Conservation (phyloP, 345 rosid genomes). For the Ceriops zippeliana region DNA sequence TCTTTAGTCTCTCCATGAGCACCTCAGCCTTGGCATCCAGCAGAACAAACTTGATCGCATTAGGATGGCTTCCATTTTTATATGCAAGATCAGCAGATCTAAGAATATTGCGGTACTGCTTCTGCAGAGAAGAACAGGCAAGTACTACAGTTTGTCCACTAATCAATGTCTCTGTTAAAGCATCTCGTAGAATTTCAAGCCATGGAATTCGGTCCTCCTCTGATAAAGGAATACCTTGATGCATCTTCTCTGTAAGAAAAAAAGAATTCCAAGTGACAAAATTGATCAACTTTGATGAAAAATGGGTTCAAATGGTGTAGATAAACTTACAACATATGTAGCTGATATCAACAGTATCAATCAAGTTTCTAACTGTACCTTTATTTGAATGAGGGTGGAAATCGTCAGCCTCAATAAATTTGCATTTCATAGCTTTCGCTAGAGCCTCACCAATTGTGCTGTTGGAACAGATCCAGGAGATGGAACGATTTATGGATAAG, state of each 20-base stretch:
- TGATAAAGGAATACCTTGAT: slow-evolving; percentile 58
- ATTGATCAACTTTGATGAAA: too few relatives aligned
- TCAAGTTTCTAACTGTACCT: slow-evolving; percentile 37
- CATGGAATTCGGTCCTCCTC: slow-evolving; percentile 86
- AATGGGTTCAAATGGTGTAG: too few relatives aligned
- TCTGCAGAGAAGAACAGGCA: slow-evolving; percentile 71
- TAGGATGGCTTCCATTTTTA: slow-evolving; percentile 31
- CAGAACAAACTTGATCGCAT: slow-evolving; percentile 54
- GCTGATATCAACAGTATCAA: background rate
- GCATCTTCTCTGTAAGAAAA: slow-evolving; percentile 59
- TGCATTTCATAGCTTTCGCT: slow-evolving; percentile 48
- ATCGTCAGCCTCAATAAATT: slow-evolving; percentile 82
- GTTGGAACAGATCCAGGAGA: slow-evolving; percentile 16
- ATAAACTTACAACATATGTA: background rate
- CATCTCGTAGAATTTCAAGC: slow-evolving; percentile 53
- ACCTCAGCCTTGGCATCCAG: slow-evolving; percentile 55
- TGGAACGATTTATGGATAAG: background rate
- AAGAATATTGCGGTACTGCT: slow-evolving; percentile 65
- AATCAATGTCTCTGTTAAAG: slow-evolving; percentile 35
- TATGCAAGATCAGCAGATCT: slow-evolving; percentile 58
- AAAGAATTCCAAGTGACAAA: too few relatives aligned
- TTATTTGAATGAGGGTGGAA: slow-evolving; percentile 70
- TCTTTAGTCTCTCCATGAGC: slow-evolving; percentile 48
- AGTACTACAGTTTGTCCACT: slow-evolving; percentile 45
- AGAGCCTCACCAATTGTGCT: slow-evolving; percentile 70